Conservation (phyloP, 108 stramenopile species). For the Cyclotella distinguenda region DNA sequence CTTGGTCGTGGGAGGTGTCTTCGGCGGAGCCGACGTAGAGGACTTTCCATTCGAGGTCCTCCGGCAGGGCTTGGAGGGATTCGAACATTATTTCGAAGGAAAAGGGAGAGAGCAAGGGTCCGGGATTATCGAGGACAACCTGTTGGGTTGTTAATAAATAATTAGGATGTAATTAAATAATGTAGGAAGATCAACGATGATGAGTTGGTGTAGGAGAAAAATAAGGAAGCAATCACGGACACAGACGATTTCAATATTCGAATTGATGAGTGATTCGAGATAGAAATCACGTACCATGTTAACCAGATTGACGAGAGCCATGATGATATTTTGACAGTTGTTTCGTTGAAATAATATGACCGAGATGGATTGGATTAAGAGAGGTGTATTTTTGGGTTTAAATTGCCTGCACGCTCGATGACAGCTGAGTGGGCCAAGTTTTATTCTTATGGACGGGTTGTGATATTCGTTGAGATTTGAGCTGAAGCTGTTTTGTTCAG, state of each 20-base stretch:
- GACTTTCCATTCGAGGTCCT: slow-evolving; percentile 96
- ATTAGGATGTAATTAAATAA: no score
- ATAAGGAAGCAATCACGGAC: neutral
- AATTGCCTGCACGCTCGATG: no score
- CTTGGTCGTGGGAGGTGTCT: slow-evolving; percentile 86
- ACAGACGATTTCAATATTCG: neutral
- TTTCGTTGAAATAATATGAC: no score
- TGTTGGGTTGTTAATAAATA: no score
- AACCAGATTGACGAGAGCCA: slow-evolving; percentile 83
- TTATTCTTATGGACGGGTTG: no score
- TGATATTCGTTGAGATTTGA: no score
- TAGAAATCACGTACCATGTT: slow-evolving; percentile 68
- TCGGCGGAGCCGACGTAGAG: slow-evolving; percentile 97
- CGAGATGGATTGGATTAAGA: no score
- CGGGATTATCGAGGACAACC: slow-evolving; percentile 96
- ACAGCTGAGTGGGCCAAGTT: no score
- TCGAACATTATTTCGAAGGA: slow-evolving; percentile 99
- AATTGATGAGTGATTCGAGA: neutral
- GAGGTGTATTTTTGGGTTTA: no score
- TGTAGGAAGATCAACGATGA: slow-evolving; percentile 5
- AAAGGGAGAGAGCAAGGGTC: slow-evolving; percentile 89
- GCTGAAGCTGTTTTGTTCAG: no score
- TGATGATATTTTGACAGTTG: no score
- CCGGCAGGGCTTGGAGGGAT: slow-evolving; percentile 78
- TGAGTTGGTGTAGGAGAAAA: slow-evolving; percentile 5